These are phyloP conservation scores for Boletellus sp. DNA, from an alignment of 768 basidiomycete genomes.

Conservation along the genomic window DNA sequence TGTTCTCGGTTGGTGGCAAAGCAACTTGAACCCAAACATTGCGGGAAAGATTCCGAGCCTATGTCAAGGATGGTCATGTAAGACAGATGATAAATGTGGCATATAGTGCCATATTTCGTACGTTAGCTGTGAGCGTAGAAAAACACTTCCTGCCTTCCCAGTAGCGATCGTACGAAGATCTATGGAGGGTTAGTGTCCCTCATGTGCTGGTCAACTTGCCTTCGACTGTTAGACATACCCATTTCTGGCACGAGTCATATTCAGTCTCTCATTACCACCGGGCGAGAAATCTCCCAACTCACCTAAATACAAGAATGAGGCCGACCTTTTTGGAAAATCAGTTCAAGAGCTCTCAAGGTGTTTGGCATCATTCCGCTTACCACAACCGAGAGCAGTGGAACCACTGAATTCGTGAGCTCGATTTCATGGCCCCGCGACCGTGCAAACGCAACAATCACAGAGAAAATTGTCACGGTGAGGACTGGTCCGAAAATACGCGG, in stretches of 20 bases:
- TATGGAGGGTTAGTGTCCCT: slow-evolving; percentile 24
- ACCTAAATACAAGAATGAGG: slow-evolving; percentile 85
- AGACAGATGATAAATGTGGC: not conserved
- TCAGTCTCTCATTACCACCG: not conserved
- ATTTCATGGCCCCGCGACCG: slow-evolving; percentile 55
- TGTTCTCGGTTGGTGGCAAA: slow-evolving; percentile 54
- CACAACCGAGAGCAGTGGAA: slow-evolving; percentile 86
- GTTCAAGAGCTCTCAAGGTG: not conserved
- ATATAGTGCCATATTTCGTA: slow-evolving; percentile 20
- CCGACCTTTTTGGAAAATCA: slow-evolving; percentile 57
- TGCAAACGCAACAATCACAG: slow-evolving; percentile 57
- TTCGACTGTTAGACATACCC: slow-evolving; percentile 41
- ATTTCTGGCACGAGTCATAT: slow-evolving; percentile 44
- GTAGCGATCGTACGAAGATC: slow-evolving; percentile 83
- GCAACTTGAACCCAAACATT: slow-evolving; percentile 77
- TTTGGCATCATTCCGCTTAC: slow-evolving; percentile 42
- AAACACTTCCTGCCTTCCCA: slow-evolving; percentile 90
- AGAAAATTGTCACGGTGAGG: slow-evolving; percentile 75
- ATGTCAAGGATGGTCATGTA: not conserved
- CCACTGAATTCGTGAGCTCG: slow-evolving; percentile 74
- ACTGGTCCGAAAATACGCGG: slow-evolving; percentile 75
- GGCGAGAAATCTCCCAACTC: slow-evolving; percentile 15
- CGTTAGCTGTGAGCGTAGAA: slow-evolving; percentile 63
- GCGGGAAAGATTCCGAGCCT: slow-evolving; percentile 72
- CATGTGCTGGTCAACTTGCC: not conserved